Evolutionary conservation across 2,329 filamentous ascomycete genomes (phyloP).

Genomic region (Microsporum audouinii): DNA sequence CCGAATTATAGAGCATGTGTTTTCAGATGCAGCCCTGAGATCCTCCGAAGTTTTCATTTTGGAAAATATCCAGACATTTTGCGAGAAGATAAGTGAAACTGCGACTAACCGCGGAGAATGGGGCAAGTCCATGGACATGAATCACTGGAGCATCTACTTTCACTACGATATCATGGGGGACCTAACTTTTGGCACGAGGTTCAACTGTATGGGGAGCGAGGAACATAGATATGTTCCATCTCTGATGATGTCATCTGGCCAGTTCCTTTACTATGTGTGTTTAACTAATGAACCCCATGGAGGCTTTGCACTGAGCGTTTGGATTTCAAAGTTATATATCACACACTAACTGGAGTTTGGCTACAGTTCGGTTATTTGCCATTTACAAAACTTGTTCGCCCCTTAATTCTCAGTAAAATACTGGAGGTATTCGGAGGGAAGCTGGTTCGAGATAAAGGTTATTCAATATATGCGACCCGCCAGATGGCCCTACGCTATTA

Average conservation of each 20-base stretch:
- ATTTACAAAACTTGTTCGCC: constrained; percentile 7
- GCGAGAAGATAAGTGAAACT: constrained; percentile 7
- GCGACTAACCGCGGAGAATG: constrained; percentile 13
- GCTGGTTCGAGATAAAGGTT: constrained; percentile 8
- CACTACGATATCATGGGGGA: constrained; percentile 28
- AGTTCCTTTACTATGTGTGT: constrained; percentile 13
- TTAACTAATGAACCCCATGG: neutral
- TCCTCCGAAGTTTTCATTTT: constrained; percentile 12
- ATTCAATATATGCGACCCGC: constrained; percentile 14
- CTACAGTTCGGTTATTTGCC: constrained; percentile 13
- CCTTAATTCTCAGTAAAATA: constrained; percentile 6
- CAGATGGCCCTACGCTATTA: constrained; percentile 35
- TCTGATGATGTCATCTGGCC: constrained; percentile 22
- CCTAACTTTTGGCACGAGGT: constrained; percentile 24
- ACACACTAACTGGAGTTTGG: neutral
- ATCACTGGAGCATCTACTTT: constrained; percentile 20
- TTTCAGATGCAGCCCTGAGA: constrained; percentile 20
- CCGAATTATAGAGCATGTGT: constrained; percentile 19
- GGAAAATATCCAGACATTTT: constrained; percentile 10
- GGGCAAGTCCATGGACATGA: constrained; percentile 16
- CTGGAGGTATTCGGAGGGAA: constrained; percentile 12
- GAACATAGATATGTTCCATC: constrained; percentile 11
- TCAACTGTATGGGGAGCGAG: constrained; percentile 20
- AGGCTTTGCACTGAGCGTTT: neutral
- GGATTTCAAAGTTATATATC: neutral